A percentile compares a stretch with the other conserved stretches of the same genome.
Evolutionary conservation across 2,329 filamentous ascomycete genomes (phyloP).

Genomic region (Colletotrichum agaves): DNA sequence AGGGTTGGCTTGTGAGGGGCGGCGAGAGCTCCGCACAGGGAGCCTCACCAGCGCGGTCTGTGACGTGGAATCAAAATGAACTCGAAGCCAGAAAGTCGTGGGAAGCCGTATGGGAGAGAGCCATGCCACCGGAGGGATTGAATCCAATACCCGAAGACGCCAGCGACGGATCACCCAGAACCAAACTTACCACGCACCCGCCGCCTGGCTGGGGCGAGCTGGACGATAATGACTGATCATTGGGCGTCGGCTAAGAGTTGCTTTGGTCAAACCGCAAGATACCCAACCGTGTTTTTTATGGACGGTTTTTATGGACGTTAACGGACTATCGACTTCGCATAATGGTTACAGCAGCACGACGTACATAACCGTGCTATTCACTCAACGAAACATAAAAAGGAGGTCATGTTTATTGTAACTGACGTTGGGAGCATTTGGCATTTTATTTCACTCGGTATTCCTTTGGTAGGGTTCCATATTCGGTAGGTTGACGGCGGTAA

Average conservation of each 20-base stretch:
- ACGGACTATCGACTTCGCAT: too few species aligned
- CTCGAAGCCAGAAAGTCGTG: slow-evolving; percentile 20
- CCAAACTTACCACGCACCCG: background rate
- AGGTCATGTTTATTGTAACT: too few species aligned
- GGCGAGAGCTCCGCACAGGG: background rate
- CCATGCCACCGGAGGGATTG: background rate
- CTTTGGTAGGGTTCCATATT: too few species aligned
- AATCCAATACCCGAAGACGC: background rate
- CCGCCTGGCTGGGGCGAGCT: slow-evolving; percentile 7
- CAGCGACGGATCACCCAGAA: background rate
- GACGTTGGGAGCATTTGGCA: too few species aligned
- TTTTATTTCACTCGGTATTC: too few species aligned
- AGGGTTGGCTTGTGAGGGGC: slow-evolving; percentile 23
- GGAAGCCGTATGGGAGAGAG: slow-evolving; percentile 22
- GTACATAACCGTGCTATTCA: too few species aligned
- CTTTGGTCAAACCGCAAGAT: slow-evolving; percentile 1
- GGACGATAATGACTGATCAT: background rate
- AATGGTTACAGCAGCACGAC: too few species aligned
- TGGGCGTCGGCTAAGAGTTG: background rate
- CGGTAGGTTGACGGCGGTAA: too few species aligned
- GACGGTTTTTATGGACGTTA: background rate
- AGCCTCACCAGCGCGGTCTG: background rate
- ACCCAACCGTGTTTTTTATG: slow-evolving; percentile 10
- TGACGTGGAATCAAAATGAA: slow-evolving; percentile 11
- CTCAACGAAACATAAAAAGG: too few species aligned